These are phyloP conservation scores for Crucibulum laeve DNA, from an alignment of 768 basidiomycete genomes.

Conservation along the genomic window DNA sequence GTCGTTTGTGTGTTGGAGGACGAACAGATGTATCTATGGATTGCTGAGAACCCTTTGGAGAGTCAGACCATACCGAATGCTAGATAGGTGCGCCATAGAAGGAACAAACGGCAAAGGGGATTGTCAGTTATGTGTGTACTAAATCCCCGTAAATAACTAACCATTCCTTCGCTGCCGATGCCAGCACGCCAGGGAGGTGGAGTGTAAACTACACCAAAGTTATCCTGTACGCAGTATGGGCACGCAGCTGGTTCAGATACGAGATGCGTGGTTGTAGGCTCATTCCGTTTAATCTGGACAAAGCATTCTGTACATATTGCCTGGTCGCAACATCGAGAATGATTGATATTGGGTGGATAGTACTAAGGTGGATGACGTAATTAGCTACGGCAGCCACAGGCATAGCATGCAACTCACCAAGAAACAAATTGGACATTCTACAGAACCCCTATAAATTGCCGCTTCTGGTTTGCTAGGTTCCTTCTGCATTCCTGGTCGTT, in stretches of 20 bases:
- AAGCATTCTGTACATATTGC: slow-evolving; percentile 99
- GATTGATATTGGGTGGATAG: slow-evolving; percentile 96
- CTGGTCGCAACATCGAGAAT: slow-evolving; percentile 97
- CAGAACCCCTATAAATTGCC: slow-evolving; percentile 75
- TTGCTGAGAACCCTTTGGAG: slow-evolving; percentile 41
- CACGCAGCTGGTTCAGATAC: slow-evolving; percentile 97
- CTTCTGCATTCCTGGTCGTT: slow-evolving; percentile 55
- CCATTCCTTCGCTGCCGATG: slow-evolving; percentile 69
- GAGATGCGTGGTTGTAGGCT: slow-evolving; percentile 91
- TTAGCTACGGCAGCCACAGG: slow-evolving; percentile 14
- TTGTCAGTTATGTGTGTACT: background rate
- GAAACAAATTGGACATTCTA: slow-evolving; percentile 98
- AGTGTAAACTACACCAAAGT: slow-evolving; percentile 90
- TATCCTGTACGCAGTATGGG: slow-evolving; percentile 96
- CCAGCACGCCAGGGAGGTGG: slow-evolving; percentile 80
- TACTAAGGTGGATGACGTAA: slow-evolving; percentile 55
- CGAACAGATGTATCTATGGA: slow-evolving; percentile 28
- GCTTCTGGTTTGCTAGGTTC: slow-evolving; percentile 73
- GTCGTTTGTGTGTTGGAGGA: slow-evolving; percentile 57
- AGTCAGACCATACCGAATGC: slow-evolving; percentile 44
- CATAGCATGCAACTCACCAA: slow-evolving; percentile 54
- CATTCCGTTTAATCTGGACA: slow-evolving; percentile 95
- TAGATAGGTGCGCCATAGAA: slow-evolving; percentile 8
- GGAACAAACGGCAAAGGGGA: slow-evolving; percentile 2
- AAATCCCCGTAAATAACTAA: slow-evolving; percentile 27